A percentile compares a stretch with the other conserved stretches of the same genome.
Conservation (phyloP, 495 filamentous ascomycete genomes). For the Aspergillus panamensis region DNA sequence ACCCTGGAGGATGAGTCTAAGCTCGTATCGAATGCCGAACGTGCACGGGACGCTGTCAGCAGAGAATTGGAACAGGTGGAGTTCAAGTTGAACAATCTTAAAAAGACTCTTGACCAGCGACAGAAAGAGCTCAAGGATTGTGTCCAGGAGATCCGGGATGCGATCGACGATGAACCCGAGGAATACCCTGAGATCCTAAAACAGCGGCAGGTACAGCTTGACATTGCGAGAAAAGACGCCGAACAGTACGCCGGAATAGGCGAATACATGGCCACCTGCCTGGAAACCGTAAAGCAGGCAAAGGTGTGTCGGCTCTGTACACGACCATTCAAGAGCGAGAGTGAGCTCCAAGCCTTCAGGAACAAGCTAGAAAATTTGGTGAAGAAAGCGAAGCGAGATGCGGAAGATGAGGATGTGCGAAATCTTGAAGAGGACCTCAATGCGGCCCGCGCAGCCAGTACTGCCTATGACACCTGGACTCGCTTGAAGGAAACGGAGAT, state of each 20-base stretch:
- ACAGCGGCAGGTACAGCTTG: conserved; percentile 57
- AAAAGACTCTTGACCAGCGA: conserved; percentile 59
- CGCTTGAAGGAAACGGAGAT: conserved; percentile 68
- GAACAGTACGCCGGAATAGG: conserved; percentile 58
- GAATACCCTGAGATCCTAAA: conserved; percentile 51
- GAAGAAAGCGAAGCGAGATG: conserved; percentile 50
- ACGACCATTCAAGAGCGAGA: conserved; percentile 57
- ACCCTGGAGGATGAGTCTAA: conserved; percentile 54
- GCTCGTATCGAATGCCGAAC: conserved; percentile 57
- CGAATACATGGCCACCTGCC: conserved; percentile 60
- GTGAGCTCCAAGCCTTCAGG: conserved; percentile 55
- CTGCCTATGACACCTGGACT: conserved; percentile 68
- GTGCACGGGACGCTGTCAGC: conserved; percentile 62
- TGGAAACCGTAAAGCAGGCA: conserved; percentile 53
- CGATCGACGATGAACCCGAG: conserved; percentile 50
- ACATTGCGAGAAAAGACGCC: conserved; percentile 58
- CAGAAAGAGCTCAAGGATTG: conserved; percentile 60
- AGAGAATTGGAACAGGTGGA: conserved; percentile 75
- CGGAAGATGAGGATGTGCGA: conserved; percentile 51
- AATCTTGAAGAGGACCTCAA: conserved; percentile 52
- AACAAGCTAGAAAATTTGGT: conserved; percentile 59
- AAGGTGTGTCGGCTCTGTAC: conserved; percentile 71
- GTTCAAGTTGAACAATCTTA: conserved; percentile 64
- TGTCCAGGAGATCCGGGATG: conserved; percentile 47
- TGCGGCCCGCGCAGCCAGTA: conserved; percentile 54